Base-by-base conservation (phyloP, 139 green algal species). In the Edaphochlamys debaryana region DNA sequence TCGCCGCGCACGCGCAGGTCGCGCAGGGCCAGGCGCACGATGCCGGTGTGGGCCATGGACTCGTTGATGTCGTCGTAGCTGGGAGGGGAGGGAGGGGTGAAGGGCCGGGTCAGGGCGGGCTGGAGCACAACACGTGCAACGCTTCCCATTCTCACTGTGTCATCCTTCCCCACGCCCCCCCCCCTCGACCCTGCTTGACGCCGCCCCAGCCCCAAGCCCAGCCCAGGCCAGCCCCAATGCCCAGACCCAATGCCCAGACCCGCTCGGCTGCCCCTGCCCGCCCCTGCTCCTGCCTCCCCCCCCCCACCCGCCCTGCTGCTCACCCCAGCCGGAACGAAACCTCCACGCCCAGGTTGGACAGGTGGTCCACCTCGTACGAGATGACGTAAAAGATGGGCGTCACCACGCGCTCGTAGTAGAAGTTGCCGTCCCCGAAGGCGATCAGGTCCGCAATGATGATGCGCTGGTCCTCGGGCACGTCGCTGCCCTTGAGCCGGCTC, bases 371-470 rank as follows among this genome's bases (percentile, higher is more conserved):
- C 83, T 89, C 85, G 52, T 89, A 91, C 36, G 67, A 77, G 37
- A 91, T 84, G 30, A 89, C 84, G 40, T 88, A 87, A 63, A 91
- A 91, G 73, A 91, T 86, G 83, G 87, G 87, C 36, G 87, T 91
- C 27, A 91, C 84, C 15, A 91, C 72, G 79, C 84, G 87, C 67
- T 91, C 84, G 68, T 76, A 84, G 73, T 83, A 91, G 87, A 89
- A 91, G 70, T 78, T 85, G 79, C 79, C 79, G 54, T 91, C 87
- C 2, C 87, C 87, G 78, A 88, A 91, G 22, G 87, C 87, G 29
- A 91, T 70, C 11, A 91, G 79, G 62, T 91, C 87, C 0, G 81
- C 83, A 11, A 87, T 37, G 29, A 87, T 64, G 66, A 88, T 69
- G 52, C 38, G 48, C 48, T 73, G 82, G 23, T 83, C 83, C 36